Base-by-base conservation (phyloP, 306 rosid species). In the Spatholobus suberectus region DNA sequence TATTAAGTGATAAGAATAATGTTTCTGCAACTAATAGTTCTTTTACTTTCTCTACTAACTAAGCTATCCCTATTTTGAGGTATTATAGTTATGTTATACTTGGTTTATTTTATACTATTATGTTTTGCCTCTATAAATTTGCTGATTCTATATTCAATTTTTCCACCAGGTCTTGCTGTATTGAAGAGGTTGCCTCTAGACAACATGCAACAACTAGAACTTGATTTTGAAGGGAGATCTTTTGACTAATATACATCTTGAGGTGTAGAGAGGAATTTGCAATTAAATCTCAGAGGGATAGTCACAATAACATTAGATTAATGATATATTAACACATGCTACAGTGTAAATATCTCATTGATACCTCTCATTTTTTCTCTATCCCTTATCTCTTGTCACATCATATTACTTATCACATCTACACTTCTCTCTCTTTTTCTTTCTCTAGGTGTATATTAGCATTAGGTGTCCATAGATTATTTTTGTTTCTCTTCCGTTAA, bases 91-190 rank as follows among this genome's bases (percentile, higher is more conserved):
- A n/a, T 1, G 5, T 41, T 58, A 51, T 23, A 23, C 21, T 9
- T 38, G 23, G 15, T 8, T 35, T 0, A n/a, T n/a, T 26, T 8
- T 37, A 34, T 62, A 63, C 8, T 5, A 35, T 18, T 0, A 38
- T 68, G 8, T 76, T 27, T 41, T 43, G 8, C 40, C 52, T 76
- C 67, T 20, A n/a, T n/a, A 37, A 66, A 26, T 24, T 74, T 75
- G 13, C 20, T 76, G 32, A 58, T 68, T 54, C 58, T 26, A 32
- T 20, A 40, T 55, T 75, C 29, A 69, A 66, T 26, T 47, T 44
- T 74, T 44, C 17, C 52, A 68, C 51, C 89, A 90, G 91, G 94
- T 84, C 85, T 92, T 54, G 89, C 87, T 58, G 40, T 87, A 83
- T 89, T 92, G 91, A 70, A 80, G 83, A 87, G 76, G 79, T 83